A percentile compares a stretch with the other conserved stretches of the same genome.
phyloP scores from a whole-genome alignment of 495 filamentous ascomycete genomes.

The Massariosphaeria phaeospora region DNA sequence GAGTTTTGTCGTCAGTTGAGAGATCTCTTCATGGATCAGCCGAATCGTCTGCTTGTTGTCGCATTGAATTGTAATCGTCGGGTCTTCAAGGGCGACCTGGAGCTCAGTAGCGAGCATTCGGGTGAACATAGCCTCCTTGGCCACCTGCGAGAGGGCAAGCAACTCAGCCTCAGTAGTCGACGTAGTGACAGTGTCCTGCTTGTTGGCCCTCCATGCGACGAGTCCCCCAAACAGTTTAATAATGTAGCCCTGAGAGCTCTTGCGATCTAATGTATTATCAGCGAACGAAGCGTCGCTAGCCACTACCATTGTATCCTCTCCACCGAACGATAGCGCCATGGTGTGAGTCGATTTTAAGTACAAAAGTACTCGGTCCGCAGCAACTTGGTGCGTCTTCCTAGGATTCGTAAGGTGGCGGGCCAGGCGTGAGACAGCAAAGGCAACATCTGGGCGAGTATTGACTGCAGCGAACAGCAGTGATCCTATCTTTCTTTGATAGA shows the following conservation, averaged over 20 bases:
- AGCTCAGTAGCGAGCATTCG: neutral
- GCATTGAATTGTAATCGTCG: constrained; percentile 1
- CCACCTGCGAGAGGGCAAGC: neutral
- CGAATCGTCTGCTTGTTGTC: constrained; percentile 1
- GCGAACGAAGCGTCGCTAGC: neutral
- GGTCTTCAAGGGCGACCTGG: neutral
- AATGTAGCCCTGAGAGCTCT: neutral
- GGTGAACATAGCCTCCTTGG: neutral
- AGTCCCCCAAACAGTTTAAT: neutral
- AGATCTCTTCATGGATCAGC: neutral
- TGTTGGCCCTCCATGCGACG: neutral
- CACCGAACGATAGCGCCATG: neutral
- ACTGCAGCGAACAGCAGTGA: constrained; percentile 1
- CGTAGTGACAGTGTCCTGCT: neutral
- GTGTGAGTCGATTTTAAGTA: neutral
- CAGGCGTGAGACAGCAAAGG: neutral
- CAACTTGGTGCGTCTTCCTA: neutral
- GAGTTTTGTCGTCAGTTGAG: neutral
- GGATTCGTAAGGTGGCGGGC: neutral
- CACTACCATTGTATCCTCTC: neutral
- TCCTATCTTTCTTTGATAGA: constrained; percentile 1
- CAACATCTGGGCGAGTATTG: constrained; percentile 1
- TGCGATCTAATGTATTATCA: neutral
- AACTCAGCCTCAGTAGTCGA: too few relatives aligned
- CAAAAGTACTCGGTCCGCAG: neutral